Conservation (phyloP, 1,139 yeast species). For the Taphrina confusa region DNA sequence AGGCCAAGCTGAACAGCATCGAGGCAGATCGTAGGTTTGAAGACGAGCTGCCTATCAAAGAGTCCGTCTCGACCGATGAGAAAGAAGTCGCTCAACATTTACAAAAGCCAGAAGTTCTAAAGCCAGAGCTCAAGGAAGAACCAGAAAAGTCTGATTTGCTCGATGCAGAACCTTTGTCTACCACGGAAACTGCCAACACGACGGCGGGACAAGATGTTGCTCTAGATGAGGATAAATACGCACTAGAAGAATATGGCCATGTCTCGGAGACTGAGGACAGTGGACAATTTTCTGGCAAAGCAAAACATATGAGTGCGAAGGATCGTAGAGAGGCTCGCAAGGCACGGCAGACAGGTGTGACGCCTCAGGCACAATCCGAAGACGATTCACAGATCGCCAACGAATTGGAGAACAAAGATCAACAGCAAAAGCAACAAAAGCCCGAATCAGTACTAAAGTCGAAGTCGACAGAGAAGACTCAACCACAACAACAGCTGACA, state of each 20-base stretch:
- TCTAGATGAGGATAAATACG: slow-evolving; percentile 28
- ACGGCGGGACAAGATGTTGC: no score
- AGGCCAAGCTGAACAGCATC: slow-evolving; percentile 46
- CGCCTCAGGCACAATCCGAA: neutral
- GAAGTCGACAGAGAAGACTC: slow-evolving; percentile 3
- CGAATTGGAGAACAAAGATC: neutral
- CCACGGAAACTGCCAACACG: neutral
- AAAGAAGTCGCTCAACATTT: neutral
- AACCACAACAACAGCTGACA: slow-evolving; percentile 45
- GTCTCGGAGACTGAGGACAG: neutral
- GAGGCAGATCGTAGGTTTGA: slow-evolving; percentile 49
- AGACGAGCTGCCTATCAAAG: neutral
- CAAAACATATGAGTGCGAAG: slow-evolving; percentile 33
- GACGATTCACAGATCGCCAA: neutral
- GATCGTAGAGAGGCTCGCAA: slow-evolving; percentile 33
- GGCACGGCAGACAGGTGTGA: neutral
- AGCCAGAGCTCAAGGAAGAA: neutral
- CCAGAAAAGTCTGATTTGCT: neutral
- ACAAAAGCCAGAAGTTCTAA: neutral
- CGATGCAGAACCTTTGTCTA: neutral
- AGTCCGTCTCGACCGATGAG: neutral
- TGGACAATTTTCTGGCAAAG: slow-evolving; percentile 19
- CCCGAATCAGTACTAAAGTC: no score
- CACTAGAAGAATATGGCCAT: slow-evolving; percentile 29
- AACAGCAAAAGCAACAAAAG: slow-evolving; percentile 37